phyloP scores from a whole-genome alignment of 495 filamentous ascomycete genomes.

The Talaromyces wortmannii region DNA sequence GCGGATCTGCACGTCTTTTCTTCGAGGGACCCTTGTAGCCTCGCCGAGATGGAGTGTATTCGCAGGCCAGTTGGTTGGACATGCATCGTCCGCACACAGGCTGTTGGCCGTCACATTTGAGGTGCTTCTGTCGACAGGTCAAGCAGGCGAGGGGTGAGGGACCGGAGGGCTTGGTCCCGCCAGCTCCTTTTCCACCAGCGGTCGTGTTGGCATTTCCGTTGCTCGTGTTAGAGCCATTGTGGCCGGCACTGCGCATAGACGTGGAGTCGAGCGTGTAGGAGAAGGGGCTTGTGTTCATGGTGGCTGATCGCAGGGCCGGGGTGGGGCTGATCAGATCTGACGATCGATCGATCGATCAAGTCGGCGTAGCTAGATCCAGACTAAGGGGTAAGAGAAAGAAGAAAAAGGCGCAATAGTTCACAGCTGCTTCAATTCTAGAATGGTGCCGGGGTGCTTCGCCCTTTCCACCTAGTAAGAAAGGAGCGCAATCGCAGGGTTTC shows the following conservation, averaged over 20 bases:
- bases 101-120: slow-evolving; percentile 41
- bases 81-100: slow-evolving; percentile 36
- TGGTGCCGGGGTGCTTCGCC: too few species aligned
- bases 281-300: neutral
- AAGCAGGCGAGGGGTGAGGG: slow-evolving; percentile 48
- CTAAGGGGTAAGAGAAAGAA: too few species aligned
- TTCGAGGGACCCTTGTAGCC: slow-evolving; percentile 42
- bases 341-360: neutral
- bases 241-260: neutral
- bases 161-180: slow-evolving; percentile 10
- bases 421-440: too few species aligned
- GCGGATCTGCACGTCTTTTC: slow-evolving; percentile 35
- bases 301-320: neutral
- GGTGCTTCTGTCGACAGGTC: slow-evolving; percentile 53
- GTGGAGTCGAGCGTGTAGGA: neutral
- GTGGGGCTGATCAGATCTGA: neutral
- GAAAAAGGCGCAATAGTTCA: too few species aligned
- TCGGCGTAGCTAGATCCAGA: neutral
- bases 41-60: slow-evolving; percentile 40
- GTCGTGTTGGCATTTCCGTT: slow-evolving; percentile 10
- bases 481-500: too few species aligned
- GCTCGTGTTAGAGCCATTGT: neutral
- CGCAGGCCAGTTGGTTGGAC: slow-evolving; percentile 24
- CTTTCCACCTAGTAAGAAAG: too few species aligned
- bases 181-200: slow-evolving; percentile 6